Evolutionary conservation across 73 alveolate species (phyloP), one percentile per base, ranked within the genome.

Genomic region (Tetrahymena thermophila): DNA sequence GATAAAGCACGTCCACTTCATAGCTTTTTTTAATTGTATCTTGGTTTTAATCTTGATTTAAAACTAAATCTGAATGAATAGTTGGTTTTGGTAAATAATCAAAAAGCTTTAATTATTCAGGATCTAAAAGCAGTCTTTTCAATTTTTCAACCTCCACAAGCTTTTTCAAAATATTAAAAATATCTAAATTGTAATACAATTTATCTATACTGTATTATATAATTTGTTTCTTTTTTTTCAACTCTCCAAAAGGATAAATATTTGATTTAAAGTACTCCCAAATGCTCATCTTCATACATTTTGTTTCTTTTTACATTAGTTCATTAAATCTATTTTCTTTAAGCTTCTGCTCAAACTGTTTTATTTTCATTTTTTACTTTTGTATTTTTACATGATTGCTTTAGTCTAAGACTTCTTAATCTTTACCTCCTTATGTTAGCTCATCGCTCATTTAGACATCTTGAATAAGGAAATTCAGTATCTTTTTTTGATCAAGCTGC

Each of bases 51-150:
- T 50, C 1, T 19, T 21, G 2, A 15, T 50, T 50, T 19, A 50
- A 19, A 19, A 50, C 83, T 50, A 50, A 21, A 57, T 94, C 11
- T 94, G 85, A 94, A 50, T 56, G 85, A 23, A 94, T 94, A 10
- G 71, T 94, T n/a, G 96, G 96, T 35, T 94, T 94, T 21, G 94
- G 96, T 34, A 94, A 89, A 43, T 56, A 94, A 94, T 94, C 96
- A 94, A 94, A 94, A 34, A 94, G 71, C 34, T 94, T 94, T 7
- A 94, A 40, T 83, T 94, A 85, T 34, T 94, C 94, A 56, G 96
- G 83, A 7, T 55, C 55, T 15, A 94, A 42, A 38, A 94, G 89
- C 11, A 94, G 85, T 94, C 85, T 94, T 94, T 94, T 94, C 31
- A 94, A 50, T 42, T 94, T 94, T 43, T 94, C 96, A 71, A 94